These are phyloP conservation scores for Wickerhamiella infanticola DNA, from an alignment of 1,139 yeast species.

Conservation along the genomic window DNA sequence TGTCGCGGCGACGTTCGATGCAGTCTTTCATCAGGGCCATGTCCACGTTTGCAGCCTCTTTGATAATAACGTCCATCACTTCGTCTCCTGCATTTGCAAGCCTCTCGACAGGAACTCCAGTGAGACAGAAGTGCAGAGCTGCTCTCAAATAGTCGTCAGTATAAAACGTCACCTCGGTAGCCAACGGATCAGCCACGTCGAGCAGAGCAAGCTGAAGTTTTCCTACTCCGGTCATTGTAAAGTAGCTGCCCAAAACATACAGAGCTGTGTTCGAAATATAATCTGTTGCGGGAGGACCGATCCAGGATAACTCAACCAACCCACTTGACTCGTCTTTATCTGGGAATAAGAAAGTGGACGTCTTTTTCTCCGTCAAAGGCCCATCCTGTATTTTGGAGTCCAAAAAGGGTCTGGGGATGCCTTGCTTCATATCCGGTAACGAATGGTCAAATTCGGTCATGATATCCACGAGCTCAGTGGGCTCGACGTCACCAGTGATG, in stretches of 20 bases:
- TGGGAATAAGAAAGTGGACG: constrained; percentile 48
- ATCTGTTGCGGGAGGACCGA: constrained; percentile 56
- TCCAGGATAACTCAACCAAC: constrained; percentile 60
- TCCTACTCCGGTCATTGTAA: constrained; percentile 43
- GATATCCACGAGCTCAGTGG: constrained; percentile 44
- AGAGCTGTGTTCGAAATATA: constrained; percentile 46
- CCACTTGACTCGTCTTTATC: constrained; percentile 81
- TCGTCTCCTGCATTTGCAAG: constrained; percentile 38
- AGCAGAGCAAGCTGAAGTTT: constrained; percentile 59
- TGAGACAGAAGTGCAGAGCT: constrained; percentile 41
- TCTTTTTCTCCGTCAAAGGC: constrained; percentile 29
- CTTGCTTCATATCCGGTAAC: constrained; percentile 57
- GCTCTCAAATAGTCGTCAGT: constrained; percentile 57
- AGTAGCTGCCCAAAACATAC: constrained; percentile 56
- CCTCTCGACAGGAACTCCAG: constrained; percentile 63
- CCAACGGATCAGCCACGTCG: constrained; percentile 66
- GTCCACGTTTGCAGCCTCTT: constrained; percentile 38
- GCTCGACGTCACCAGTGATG: constrained; percentile 72
- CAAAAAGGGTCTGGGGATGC: constrained; percentile 75
- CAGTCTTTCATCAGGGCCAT: constrained; percentile 49
- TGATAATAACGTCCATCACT: constrained; percentile 35
- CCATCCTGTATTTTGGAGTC: constrained; percentile 27
- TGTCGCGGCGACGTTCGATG: constrained; percentile 47
- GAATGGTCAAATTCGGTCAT: constrained; percentile 50
- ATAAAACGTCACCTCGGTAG: constrained; percentile 52